Evolutionary conservation across 371 early-diverging fungal species (phyloP), one percentile per base, ranked within the genome.

Genomic region (Apophysomyces variabilis): DNA sequence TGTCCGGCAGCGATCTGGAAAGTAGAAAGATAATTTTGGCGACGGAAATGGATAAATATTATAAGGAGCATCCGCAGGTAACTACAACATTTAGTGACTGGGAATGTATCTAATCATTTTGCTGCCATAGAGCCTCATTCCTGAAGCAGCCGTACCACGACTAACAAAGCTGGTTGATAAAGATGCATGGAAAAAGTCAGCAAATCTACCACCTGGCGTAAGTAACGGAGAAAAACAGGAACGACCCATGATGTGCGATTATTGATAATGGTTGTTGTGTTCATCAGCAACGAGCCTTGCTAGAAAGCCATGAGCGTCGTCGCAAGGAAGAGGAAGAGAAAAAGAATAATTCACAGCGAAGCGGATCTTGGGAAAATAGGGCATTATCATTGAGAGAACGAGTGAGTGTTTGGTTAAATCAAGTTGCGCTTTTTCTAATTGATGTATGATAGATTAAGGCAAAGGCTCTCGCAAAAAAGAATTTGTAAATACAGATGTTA

Each of bases 141-240:
- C 81, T n/a, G 76, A 78, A 63, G 65, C 59, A 26, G 60, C 66
- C 21, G 67, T 80, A 63, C 81, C 81, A 5, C 72, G 69, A 35
- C 60, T 74, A 11, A 58, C 61, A 7, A 61, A 67, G 7, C 60
- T 77, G 1, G 69, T 78, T 9, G 72, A 78, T 54, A 66, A 66
- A 41, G 60, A 76, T 21, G 67, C 76, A 63, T 80, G 78, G 78
- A 37, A 72, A 3, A 66, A 66, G 32, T 61, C 64, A 6, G 75
- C 76, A 6, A 68, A 72, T 8, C 58, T 80, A 14, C 81, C 81
- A 7, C 63, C 69, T 50, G 73, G 76, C 21, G 73, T 80, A 62
- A 68, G 68, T 59, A 46, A 26, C 3, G 32, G 3, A 3, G 32
- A 26, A 26, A 26, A 26, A 26, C 32, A 26, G 32, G 11, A 61